Base-by-base conservation (phyloP, 163 green algal species). In the Scenedesmus sp. region DNA sequence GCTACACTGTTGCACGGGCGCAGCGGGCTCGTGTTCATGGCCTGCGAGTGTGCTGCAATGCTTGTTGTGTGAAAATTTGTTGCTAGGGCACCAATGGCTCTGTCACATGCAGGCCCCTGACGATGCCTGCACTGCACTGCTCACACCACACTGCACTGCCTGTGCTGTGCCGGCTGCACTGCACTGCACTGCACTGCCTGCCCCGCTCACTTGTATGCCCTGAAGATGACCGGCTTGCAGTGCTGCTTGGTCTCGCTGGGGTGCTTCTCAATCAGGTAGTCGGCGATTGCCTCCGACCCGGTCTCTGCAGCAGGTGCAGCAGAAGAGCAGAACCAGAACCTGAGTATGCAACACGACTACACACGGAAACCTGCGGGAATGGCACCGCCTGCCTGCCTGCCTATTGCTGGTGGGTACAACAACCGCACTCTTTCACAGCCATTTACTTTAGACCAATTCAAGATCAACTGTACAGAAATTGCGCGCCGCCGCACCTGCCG, bases 151-250 rank as follows among this genome's bases (percentile, higher is more conserved):
- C 18, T 23, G 18, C 62, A 23, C 10, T 3, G 9, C 59, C 59
- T 64, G 70, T 79, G 23, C 4, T 15, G 23, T 0, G 70, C 23
- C 34, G 34, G 34, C 34, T 46, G 34, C 10, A 0, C 12, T 5
- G 18, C 18, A 0, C 62, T 70, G 62, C 2, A 20, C 18, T 23
- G 18, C 3, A 2, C 10, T 0, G 9, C 59, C 59, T 64, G 70
- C 46, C 23, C 26, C 2, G 34, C 87, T 85, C 34, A 91, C 87
- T 91, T 91, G 74, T 66, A 26, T 20, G 87, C 87, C 55, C 87
- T 86, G 87, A 91, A 91, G 26, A 91, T 66, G 10, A 54, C 87
- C 4, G 87, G 15, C 76, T 91, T 91, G 87, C 87, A 91, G 87
- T 91, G 87, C n/a, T 52, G 6, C 87, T 87, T 86, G 15, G 66